Evolutionary conservation across 129 eudicot genomes (phyloP).

Genomic region (Silybum marianum): DNA sequence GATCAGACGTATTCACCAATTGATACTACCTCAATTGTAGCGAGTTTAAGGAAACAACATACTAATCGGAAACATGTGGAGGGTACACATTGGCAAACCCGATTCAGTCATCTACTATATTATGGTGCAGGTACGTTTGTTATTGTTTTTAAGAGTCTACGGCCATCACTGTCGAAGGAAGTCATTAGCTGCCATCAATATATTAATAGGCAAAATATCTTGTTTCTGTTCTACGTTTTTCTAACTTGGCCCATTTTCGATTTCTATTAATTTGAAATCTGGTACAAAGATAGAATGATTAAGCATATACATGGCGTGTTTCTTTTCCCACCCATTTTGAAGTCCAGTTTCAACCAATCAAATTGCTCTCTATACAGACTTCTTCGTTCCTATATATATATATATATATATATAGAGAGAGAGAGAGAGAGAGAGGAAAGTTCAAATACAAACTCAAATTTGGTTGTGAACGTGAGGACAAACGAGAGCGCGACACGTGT

Average conservation of each 20-base stretch:
- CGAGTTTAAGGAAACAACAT: constrained; percentile 59
- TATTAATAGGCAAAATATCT: not conserved
- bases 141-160: not conserved
- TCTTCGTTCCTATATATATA: too few species aligned
- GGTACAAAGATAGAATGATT: not conserved
- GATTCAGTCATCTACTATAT: constrained; percentile 81
- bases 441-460: too few species aligned
- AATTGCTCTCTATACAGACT: not conserved
- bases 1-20: constrained; percentile 41
- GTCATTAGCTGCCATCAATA: constrained; percentile 11
- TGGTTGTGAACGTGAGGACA: too few species aligned
- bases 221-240: not conserved
- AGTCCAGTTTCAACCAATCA: not conserved
- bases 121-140: constrained; percentile 83
- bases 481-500: too few species aligned
- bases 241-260: not conserved
- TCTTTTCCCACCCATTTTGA: not conserved
- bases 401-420: too few species aligned
- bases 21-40: constrained; percentile 63
- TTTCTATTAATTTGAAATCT: not conserved
- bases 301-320: not conserved
- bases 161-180: not conserved
- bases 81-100: constrained; percentile 92
- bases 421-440: too few species aligned
- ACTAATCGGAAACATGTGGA: constrained; percentile 80